Base-by-base conservation (phyloP, 257 asterid genomes). In the Orobanche coerulescens region DNA sequence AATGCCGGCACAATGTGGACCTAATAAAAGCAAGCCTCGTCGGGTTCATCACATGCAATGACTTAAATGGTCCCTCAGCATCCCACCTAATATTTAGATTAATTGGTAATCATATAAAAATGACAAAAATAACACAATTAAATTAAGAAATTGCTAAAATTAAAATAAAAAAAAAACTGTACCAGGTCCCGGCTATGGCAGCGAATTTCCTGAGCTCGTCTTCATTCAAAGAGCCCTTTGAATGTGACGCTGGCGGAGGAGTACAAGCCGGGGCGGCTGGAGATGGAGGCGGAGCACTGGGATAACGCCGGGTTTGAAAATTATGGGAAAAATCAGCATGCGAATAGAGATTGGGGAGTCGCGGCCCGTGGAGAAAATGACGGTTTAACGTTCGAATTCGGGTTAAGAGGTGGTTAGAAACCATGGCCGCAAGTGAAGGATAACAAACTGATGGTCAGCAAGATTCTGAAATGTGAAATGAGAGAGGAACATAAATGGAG, bases 31-130 rank as follows among this genome's bases (percentile, higher is more conserved):
- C 95, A 71, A 92, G 84, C 65, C 98, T 88, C 11, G 96, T 86
- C 44, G 95, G 99, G 63, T 93, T 93, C 89, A 93, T 83, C 46
- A 34, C 76, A 73, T 89, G 99, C 76, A 93, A 58, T 62, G 96
- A 88, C 83, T 86, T 93, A 65, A 84, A 89, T 36, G 99, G 99
- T 9, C 99, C 98, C 62, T 93, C 95, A 5, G 90, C 84, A 74
- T 93, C 90, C 99, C 99, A 93, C 98, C 95, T 93, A 57, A 54
- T n/a, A 47, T 11, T 4, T 19, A 67, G 44, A 46, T 4, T 4
- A 23, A 44, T 3, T 7, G 36, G 19, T 3, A 44, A 15, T 13
- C 14, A n/a, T n/a, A n/a, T n/a, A n/a, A 9, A 19, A 52, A 2
- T 15, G 36, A 19, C 3, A 48, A 30, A 33, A 46, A 20, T 37